Base-by-base conservation (phyloP, 140 eudicot species). In the Artemisia princeps region DNA sequence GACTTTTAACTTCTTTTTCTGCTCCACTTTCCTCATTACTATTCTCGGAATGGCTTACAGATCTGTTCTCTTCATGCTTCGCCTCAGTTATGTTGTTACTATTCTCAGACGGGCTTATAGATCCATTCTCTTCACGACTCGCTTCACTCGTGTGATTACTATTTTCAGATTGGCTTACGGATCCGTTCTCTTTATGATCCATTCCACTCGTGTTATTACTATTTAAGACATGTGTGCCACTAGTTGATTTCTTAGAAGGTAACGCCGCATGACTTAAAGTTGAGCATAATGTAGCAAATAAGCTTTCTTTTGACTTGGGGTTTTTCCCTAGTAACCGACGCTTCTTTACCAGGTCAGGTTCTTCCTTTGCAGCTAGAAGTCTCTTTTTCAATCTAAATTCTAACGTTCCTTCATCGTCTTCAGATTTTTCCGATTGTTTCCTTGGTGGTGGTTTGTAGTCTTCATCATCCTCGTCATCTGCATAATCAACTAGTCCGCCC, bases 401-500 rank as follows among this genome's bases (percentile, higher is more conserved):
- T 42, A 75, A 44, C 14, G 72, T 65, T 44, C 67, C 86, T 67
- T 78, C 99, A 73, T 84, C 94, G 15, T 80, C 94, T 15, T 83
- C 87, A 22, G 85, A 73, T 53, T 44, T 69, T 62, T 82, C 94
- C 6, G 78, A 10, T 11, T 37, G 75, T 69, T 78, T 63, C 48
- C 6, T 73, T 4, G 82, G 82, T 63, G 79, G 82, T 9, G 82
- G 79, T 60, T 78, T 78, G 68, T 72, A 73, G 63, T 72, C 82
- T 55, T 78, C 82, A 24, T 78, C 82, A 16, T 78, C 82, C 13
- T 68, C 99, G 28, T 92, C 99, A 50, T 88, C 96, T 69, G 82
- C 99, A 62, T 92, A 92, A 69, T 88, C 96, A 55, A 92, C 99
- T 14, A 92, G 86, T 59, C 88, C 88, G 74, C 88, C 94, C 70